Evolutionary conservation across 2,329 filamentous ascomycete genomes (phyloP).

Genomic region (Exophiala calicioides): DNA sequence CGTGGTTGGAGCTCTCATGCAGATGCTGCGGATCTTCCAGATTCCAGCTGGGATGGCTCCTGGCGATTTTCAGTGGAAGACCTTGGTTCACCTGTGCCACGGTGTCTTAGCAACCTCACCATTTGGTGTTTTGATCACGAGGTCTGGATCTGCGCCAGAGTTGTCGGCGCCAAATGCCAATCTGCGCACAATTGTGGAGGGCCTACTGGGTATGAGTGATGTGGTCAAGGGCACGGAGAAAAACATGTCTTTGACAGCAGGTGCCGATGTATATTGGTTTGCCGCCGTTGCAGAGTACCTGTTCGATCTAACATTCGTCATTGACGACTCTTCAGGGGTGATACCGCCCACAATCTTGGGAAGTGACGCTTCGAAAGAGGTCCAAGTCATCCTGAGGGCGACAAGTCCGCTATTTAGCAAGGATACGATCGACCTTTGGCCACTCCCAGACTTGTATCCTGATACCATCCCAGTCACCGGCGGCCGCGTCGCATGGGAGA

Average conservation of each 20-base stretch:
- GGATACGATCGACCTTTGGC: slow-evolving; percentile 1
- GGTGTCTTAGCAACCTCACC: slow-evolving; percentile 11
- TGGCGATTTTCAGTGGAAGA: slow-evolving; percentile 11
- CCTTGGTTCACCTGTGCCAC: slow-evolving; percentile 11
- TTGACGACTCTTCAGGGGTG: slow-evolving; percentile 1
- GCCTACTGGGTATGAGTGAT: slow-evolving; percentile 1
- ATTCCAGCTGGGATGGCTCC: slow-evolving; percentile 1
- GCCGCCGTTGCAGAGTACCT: slow-evolving; percentile 15
- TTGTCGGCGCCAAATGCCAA: slow-evolving; percentile 1
- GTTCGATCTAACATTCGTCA: slow-evolving; percentile 7
- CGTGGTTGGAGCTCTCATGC: slow-evolving; percentile 7
- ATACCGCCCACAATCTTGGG: not conserved
- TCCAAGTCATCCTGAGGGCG: slow-evolving; percentile 2
- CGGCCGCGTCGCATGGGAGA: slow-evolving; percentile 11
- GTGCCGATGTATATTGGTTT: slow-evolving; percentile 11
- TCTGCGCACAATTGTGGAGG: slow-evolving; percentile 3
- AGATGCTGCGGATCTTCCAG: not conserved
- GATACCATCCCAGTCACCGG: slow-evolving; percentile 4
- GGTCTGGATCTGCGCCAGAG: not conserved
- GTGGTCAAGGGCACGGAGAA: not conserved
- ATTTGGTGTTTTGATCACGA: slow-evolving; percentile 7
- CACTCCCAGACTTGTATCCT: slow-evolving; percentile 2
- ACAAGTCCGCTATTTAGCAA: not conserved
- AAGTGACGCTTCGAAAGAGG: not conserved
- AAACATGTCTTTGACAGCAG: slow-evolving; percentile 4